Conservation (phyloP, 257 asterid genomes). For the Avicennia marina region DNA sequence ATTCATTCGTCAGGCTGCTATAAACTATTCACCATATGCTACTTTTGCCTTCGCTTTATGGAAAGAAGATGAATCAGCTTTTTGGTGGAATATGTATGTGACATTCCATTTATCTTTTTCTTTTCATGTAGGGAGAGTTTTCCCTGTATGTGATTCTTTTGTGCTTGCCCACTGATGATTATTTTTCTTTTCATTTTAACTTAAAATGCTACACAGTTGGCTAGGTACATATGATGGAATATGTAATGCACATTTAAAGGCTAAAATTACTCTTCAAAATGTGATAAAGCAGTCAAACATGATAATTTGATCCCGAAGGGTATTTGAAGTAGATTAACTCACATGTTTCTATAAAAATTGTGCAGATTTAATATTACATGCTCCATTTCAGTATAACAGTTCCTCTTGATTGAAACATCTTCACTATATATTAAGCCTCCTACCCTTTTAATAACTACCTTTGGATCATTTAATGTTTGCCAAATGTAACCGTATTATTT, state of each 20-base stretch:
- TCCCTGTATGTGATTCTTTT: no score
- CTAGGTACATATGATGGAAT: no score
- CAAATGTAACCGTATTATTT: no score
- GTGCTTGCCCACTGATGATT: background rate
- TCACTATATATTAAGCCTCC: no score
- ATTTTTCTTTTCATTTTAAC: background rate
- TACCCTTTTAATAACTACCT: no score
- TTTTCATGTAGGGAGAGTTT: no score
- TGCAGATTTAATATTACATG: background rate
- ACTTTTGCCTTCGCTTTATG: slow-evolving; percentile 70
- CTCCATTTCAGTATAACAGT: background rate
- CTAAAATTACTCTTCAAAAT: background rate
- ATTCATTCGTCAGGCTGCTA: slow-evolving; percentile 79
- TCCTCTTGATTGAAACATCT: slow-evolving; percentile 9
- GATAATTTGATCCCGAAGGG: background rate
- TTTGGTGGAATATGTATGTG: slow-evolving; percentile 91
- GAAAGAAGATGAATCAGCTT: slow-evolving; percentile 74
- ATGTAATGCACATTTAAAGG: no score
- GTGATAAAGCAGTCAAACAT: background rate
- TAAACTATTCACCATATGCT: slow-evolving; percentile 61
- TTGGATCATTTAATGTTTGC: no score
- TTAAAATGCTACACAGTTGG: no score
- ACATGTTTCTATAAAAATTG: no score
- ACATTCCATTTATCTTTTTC: background rate
- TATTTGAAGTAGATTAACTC: background rate